Conservation (phyloP, 75 land plant species). For the Ceratopteris richardii region DNA sequence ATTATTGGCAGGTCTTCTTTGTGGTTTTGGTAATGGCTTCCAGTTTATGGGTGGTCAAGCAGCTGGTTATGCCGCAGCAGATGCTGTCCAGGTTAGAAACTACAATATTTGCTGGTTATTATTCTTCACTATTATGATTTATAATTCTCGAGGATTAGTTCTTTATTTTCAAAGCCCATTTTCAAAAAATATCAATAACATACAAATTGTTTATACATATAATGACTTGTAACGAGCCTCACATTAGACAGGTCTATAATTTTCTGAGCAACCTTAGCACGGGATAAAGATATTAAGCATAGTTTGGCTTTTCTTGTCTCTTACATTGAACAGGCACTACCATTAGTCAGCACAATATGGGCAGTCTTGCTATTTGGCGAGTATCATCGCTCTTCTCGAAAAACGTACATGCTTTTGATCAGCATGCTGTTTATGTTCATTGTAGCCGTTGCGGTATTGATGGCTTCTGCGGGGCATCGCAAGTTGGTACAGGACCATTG, state of each 20-base stretch:
- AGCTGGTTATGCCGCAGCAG: conserved; percentile 99
- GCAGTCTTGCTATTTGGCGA: conserved; percentile 81
- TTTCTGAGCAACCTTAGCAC: too few relatives aligned
- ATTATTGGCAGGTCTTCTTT: conserved; percentile 72
- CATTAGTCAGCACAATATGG: conserved; percentile 97
- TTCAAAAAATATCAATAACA: too few relatives aligned
- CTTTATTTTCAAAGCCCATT: not conserved
- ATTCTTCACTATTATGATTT: not conserved
- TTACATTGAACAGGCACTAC: conserved; percentile 92
- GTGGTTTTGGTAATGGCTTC: conserved; percentile 94
- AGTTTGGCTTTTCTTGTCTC: too few relatives aligned
- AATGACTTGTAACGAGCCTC: not conserved
- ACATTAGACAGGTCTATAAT: not conserved
- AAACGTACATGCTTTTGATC: conserved; percentile 58
- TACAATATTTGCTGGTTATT: not conserved
- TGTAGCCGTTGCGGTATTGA: conserved; percentile 74
- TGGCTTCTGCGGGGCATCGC: conserved; percentile 39
- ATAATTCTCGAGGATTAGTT: not conserved
- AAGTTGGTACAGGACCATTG: too few relatives aligned
- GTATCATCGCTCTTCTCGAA: conserved; percentile 70
- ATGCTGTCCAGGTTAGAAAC: conserved; percentile 83
- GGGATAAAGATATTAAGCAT: too few relatives aligned
- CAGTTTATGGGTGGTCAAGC: conserved; percentile 99
- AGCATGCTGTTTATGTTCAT: conserved; percentile 84
- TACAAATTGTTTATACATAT: not conserved